Evolutionary conservation across 2,329 filamentous ascomycete genomes (phyloP), one percentile per base, ranked within the genome.

Genomic region (Penicillium frequentans): DNA sequence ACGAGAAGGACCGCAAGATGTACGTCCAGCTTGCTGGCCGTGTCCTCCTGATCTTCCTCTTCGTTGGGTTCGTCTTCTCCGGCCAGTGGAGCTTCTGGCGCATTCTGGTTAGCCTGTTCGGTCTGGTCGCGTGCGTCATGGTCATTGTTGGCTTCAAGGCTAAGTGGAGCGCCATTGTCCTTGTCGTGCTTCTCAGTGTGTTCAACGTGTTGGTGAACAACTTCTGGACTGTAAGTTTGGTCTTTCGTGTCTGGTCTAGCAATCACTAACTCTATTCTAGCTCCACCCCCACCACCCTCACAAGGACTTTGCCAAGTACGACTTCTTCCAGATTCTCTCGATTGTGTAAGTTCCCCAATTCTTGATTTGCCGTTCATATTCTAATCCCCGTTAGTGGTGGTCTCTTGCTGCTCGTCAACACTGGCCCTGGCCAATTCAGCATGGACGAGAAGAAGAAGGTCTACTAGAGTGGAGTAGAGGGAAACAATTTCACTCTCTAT

Each of bases 401-500:
- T 76, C 90, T 99, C 56, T 84, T 99, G 57, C 88, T 99, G 65
- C 86, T 99, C 65, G 93, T 98, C 80, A 99, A 99, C 86, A 97
- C 95, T 86, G 95, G 95, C 60, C 95, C 95, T 10, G 95, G 95
- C 63, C 93, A 96, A 77, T 90, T 98, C 83, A 96, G 90, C 76
- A 93, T 98, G 77, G 95, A 99, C 79, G 95, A 99, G 86, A 99
- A 99, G 90, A 99, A 99, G 88, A 99, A 99, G 86, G 95, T 99
- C 67, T 99, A 99, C 82, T 99, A 85, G 60, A 47, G 42, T 26
- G 43, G 43, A 35, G 10, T 29, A 52, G 45, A 54, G 43, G 55
- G 54, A 48, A 5, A 42, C 24, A 54, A 56, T 11, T 16, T 43
- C 14, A n/a, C 45, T 48, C 52, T 58, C 45, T 54, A 46, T 65